phyloP scores from a whole-genome alignment of 2,329 filamentous ascomycete species.

The Pseudovirgaria hyperparasitica region DNA sequence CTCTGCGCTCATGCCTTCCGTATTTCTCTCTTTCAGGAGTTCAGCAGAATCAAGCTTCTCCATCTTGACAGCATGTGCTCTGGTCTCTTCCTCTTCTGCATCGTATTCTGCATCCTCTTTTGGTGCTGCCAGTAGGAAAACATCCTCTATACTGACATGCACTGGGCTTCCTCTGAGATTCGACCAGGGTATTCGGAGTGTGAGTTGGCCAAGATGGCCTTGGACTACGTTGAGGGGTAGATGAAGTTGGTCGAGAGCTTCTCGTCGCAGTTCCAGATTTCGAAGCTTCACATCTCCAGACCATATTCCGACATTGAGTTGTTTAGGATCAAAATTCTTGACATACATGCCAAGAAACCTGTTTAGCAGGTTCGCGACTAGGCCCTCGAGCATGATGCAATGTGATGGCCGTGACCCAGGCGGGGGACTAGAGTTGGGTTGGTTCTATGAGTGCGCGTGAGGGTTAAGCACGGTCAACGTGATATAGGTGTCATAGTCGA shows the following conservation, averaged over 20 bases:
- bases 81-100: conserved; percentile 77
- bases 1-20: conserved; percentile 86
- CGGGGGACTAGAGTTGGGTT: conserved; percentile 31
- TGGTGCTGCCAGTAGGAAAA: conserved; percentile 86
- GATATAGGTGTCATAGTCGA: too few species aligned
- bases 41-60: conserved; percentile 97
- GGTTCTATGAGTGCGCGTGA: conserved; percentile 5
- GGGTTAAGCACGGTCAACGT: too few species aligned
- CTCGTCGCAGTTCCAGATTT: conserved; percentile 81
- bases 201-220: conserved; percentile 85
- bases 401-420: conserved; percentile 58
- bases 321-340: conserved; percentile 96
- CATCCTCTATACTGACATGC: conserved; percentile 90
- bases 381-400: conserved; percentile 79
- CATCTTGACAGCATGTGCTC: conserved; percentile 90
- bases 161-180: conserved; percentile 91
- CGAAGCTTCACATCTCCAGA: conserved; percentile 93
- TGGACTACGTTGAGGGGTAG: conserved; percentile 94
- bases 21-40: conserved; percentile 78
- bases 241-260: conserved; percentile 93
- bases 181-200: conserved; percentile 91
- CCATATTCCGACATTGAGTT: conserved; percentile 98
- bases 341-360: conserved; percentile 99
- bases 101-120: conserved; percentile 93
- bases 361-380: conserved; percentile 95